A percentile compares a stretch with the other conserved stretches of the same genome.
Evolutionary conservation across 345 rosid genomes (phyloP).

Genomic region (Euphorbia pulcherrima): DNA sequence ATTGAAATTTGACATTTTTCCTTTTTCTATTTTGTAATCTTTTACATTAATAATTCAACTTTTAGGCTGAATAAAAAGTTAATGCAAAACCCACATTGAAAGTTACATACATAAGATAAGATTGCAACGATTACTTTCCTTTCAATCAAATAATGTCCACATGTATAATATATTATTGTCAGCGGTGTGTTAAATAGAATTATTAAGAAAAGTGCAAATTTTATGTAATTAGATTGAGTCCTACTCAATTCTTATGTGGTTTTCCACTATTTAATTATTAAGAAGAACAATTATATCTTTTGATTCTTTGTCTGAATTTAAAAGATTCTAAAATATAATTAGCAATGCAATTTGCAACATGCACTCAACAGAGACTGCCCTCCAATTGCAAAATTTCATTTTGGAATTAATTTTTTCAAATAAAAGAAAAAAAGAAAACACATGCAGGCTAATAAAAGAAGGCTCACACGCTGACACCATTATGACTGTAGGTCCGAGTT

Average conservation of each 20-base stretch:
- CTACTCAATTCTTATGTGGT: background rate
- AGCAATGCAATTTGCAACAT: too few species aligned
- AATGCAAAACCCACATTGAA: background rate
- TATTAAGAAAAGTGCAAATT: background rate
- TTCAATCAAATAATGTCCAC: background rate
- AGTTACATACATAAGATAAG: background rate
- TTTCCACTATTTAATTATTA: slow-evolving; percentile 5
- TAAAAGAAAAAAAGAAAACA: background rate
- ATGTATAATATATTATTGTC: too few species aligned
- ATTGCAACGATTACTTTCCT: background rate
- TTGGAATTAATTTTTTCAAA: background rate
- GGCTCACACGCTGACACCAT: background rate
- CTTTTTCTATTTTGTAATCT: too few species aligned
- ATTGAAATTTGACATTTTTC: too few species aligned
- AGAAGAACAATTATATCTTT: background rate
- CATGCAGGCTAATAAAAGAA: background rate
- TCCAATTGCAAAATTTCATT: background rate
- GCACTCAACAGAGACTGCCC: background rate
- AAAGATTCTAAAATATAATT: background rate
- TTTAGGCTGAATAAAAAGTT: background rate
- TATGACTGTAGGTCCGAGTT: background rate
- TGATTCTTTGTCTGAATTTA: too few species aligned
- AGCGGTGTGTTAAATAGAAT: background rate
- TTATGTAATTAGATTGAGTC: background rate
- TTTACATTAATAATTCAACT: background rate